Conservation (phyloP, 805 yeast genomes). For the Nakazawaea populi region DNA sequence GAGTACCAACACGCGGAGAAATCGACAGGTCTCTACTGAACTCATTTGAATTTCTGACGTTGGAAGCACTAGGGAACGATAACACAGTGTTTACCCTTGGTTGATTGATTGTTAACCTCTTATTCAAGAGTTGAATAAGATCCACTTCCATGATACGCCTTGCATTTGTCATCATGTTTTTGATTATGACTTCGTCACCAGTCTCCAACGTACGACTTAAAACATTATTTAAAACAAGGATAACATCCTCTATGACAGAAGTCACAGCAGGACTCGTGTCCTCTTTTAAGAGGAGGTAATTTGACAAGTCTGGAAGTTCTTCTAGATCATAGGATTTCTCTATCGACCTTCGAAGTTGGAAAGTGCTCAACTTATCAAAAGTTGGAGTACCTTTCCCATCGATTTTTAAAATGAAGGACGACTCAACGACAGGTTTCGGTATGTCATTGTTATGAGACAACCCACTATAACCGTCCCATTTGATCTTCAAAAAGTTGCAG, state of each 20-base stretch:
- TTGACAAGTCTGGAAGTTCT: slow-evolving; percentile 57
- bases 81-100: slow-evolving; percentile 27
- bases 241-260: slow-evolving; percentile 81
- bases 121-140: slow-evolving; percentile 49
- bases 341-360: slow-evolving; percentile 69
- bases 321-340: slow-evolving; percentile 80
- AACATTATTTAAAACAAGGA: slow-evolving; percentile 65
- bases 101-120: slow-evolving; percentile 37
- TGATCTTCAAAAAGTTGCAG: slow-evolving; percentile 61
- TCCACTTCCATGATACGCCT: slow-evolving; percentile 58
- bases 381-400: slow-evolving; percentile 47
- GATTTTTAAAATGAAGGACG: slow-evolving; percentile 53
- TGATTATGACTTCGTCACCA: slow-evolving; percentile 56
- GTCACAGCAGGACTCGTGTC: slow-evolving; percentile 49
- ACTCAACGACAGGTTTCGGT: slow-evolving; percentile 48
- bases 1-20: slow-evolving; percentile 25
- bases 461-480: slow-evolving; percentile 48
- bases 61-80: slow-evolving; percentile 3
- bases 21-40: slow-evolving; percentile 14
- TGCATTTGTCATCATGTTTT: slow-evolving; percentile 48
- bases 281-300: slow-evolving; percentile 19
- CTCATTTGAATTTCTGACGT: slow-evolving; percentile 10
- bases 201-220: slow-evolving; percentile 63
- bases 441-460: slow-evolving; percentile 20
- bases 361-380: slow-evolving; percentile 58